These are phyloP conservation scores for Pseudozyma flocculosa DNA, from an alignment of 1,284 basidiomycete species.

Conservation along the genomic window DNA sequence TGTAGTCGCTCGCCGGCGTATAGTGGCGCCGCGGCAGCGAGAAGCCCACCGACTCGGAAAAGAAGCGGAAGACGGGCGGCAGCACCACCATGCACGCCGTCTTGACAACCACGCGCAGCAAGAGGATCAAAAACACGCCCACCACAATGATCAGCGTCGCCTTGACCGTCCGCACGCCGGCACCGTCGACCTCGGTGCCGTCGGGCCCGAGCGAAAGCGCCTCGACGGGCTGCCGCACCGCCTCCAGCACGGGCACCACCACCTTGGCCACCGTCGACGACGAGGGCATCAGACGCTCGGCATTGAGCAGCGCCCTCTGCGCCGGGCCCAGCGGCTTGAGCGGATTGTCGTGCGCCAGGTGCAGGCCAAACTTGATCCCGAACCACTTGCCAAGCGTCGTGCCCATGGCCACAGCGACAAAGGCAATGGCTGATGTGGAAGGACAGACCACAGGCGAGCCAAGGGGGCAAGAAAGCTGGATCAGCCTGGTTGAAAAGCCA, in stretches of 20 bases:
- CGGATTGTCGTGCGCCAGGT: slow-evolving; percentile 2
- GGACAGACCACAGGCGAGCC: too few relatives aligned
- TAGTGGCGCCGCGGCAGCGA: slow-evolving; percentile 47
- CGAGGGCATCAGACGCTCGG: not conserved
- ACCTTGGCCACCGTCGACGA: slow-evolving; percentile 38
- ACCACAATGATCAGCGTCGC: slow-evolving; percentile 62
- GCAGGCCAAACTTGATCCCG: slow-evolving; percentile 9
- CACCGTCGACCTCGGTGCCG: slow-evolving; percentile 1
- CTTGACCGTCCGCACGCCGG: slow-evolving; percentile 13
- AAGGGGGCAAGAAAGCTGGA: not conserved
- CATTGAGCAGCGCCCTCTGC: not conserved
- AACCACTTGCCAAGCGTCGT: slow-evolving; percentile 71
- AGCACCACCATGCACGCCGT: slow-evolving; percentile 38
- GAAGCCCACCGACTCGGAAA: slow-evolving; percentile 39
- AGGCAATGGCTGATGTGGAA: slow-evolving; percentile 93
- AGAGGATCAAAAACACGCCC: slow-evolving; percentile 67
- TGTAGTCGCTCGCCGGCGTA: slow-evolving; percentile 38
- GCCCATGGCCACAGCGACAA: slow-evolving; percentile 80
- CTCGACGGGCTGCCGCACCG: not conserved
- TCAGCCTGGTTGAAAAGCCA: too few relatives aligned
- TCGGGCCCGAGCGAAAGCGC: not conserved
- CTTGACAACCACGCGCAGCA: slow-evolving; percentile 71
- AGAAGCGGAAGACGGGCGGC: slow-evolving; percentile 39
- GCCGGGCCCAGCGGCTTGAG: slow-evolving; percentile 2
- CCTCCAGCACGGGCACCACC: slow-evolving; percentile 3